A percentile compares a stretch with the other conserved stretches of the same genome.
phyloP scores from a whole-genome alignment of 2,329 filamentous ascomycete species.

The Monilinia fructigena region DNA sequence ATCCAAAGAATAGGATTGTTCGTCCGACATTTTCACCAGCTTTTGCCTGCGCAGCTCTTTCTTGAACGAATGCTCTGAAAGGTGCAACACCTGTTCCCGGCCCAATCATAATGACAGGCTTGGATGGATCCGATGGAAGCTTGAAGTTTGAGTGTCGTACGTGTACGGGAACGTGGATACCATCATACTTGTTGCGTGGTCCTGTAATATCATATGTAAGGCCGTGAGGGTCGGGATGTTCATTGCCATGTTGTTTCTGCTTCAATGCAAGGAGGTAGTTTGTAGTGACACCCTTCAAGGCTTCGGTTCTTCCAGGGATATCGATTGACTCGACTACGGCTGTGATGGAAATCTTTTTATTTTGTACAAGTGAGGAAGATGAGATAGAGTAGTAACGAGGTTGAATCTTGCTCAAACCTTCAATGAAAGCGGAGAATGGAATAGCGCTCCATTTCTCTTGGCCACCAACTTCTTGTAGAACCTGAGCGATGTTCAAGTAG shows the following conservation, averaged over 20 bases:
- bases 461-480: conserved; percentile 70
- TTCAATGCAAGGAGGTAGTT: conserved; percentile 95
- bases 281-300: conserved; percentile 90
- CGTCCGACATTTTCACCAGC: conserved; percentile 80
- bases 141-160: conserved; percentile 99
- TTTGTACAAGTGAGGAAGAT: conserved; percentile 90
- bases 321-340: conserved; percentile 85
- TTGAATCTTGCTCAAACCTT: conserved; percentile 91
- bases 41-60: conserved; percentile 79
- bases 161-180: conserved; percentile 91
- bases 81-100: conserved; percentile 96
- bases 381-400: conserved; percentile 99
- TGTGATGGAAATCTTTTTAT: conserved; percentile 92
- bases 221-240: conserved; percentile 77
- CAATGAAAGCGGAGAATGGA: conserved; percentile 92
- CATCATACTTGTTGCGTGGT: conserved; percentile 95
- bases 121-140: conserved; percentile 88
- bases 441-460: conserved; percentile 77
- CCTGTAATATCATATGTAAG: conserved; percentile 83
- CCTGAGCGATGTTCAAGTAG: conserved; percentile 85
- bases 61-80: conserved; percentile 93
- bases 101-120: conserved; percentile 93
- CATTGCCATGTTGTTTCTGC: conserved; percentile 91
- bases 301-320: conserved; percentile 72
- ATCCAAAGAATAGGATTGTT: conserved; percentile 92